phyloP scores from a whole-genome alignment of 345 rosid genomes.

The Dimocarpus longan region DNA sequence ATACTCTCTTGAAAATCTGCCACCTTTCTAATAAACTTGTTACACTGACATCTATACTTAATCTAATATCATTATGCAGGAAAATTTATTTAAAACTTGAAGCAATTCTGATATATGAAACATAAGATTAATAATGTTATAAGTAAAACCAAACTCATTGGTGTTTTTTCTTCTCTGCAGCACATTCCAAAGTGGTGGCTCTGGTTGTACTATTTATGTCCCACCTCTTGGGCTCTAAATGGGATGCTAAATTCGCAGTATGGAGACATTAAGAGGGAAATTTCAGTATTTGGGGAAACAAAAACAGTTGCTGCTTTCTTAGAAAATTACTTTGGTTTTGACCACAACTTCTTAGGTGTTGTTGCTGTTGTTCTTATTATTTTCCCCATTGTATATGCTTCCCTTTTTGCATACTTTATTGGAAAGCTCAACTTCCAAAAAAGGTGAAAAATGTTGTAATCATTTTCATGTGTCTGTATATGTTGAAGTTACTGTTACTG shows the following conservation, averaged over 20 bases:
- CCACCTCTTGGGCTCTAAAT: slow-evolving; percentile 36
- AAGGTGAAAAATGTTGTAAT: neutral
- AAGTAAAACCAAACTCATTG: neutral
- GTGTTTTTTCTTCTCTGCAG: neutral
- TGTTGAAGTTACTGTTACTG: no score
- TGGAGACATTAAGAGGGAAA: slow-evolving; percentile 15
- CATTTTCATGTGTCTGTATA: no score
- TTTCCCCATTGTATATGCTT: slow-evolving; percentile 28
- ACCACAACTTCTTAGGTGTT: slow-evolving; percentile 24
- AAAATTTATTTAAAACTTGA: neutral
- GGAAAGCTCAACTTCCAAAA: slow-evolving; percentile 30
- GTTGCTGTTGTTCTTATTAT: slow-evolving; percentile 27
- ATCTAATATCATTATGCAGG: neutral
- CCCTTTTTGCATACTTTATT: slow-evolving; percentile 26
- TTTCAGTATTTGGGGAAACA: neutral
- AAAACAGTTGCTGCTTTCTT: slow-evolving; percentile 21
- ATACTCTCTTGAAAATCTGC: neutral
- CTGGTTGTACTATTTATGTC: slow-evolving; percentile 36
- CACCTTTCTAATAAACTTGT: neutral
- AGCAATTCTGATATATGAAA: neutral
- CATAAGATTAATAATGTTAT: neutral
- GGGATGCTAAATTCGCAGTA: slow-evolving; percentile 35
- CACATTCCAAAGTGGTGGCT: slow-evolving; percentile 43
- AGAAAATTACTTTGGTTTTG: slow-evolving; percentile 34
- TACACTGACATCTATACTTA: neutral